Base-by-base conservation (phyloP, 1,284 basidiomycete genomes). In the Apiotrichum brassicae region DNA sequence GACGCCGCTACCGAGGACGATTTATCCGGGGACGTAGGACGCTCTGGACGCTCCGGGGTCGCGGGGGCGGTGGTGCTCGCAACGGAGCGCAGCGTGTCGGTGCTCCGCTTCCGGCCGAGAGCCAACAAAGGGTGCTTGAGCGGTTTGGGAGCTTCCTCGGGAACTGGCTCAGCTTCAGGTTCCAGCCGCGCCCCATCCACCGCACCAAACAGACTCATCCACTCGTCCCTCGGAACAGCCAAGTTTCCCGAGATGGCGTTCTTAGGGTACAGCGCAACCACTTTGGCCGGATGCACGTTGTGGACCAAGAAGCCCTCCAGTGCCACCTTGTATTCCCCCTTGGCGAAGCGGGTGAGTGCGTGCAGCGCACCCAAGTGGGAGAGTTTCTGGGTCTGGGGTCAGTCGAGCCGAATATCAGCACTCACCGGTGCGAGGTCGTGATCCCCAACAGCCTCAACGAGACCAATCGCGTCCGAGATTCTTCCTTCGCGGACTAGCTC, bases 281-380 rank as follows among this genome's bases (percentile, higher is more conserved):
- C 88, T 64, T 93, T 89, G 2, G 91, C 89, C 0, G 94, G 94
- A 63, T 95, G 94, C 56, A 90, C 78, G 58, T 97, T 86, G 38
- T 94, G 81, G 36, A 85, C 81, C 43, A 93, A 81, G 68, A 98
- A 94, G 1, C 82, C 80, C 63, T 94, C 85, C 49, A 97, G 84
- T 0, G 94, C 93, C 0, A 60, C 20, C 48, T 71, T 65, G 54
- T 67, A 73, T 23, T 65, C 53, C 5, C 66, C 67, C 9, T 58
- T 54, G 4, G 81, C 79, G 70, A 94, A 92, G 47, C 86, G 79
- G 0, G 84, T 76, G 0, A 95, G 82, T 0, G 88, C 91, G 54
- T 84, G 81, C 26, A 89, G 77, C 1, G 79, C 81, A 6, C 81
- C 80, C 16, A 90, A 80, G 19, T 77, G 77, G 8, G 76, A 79